A percentile compares a stretch with the other conserved stretches of the same genome.
phyloP scores from a whole-genome alignment of 2,329 filamentous ascomycete species.

The Lecanicillium sp. region DNA sequence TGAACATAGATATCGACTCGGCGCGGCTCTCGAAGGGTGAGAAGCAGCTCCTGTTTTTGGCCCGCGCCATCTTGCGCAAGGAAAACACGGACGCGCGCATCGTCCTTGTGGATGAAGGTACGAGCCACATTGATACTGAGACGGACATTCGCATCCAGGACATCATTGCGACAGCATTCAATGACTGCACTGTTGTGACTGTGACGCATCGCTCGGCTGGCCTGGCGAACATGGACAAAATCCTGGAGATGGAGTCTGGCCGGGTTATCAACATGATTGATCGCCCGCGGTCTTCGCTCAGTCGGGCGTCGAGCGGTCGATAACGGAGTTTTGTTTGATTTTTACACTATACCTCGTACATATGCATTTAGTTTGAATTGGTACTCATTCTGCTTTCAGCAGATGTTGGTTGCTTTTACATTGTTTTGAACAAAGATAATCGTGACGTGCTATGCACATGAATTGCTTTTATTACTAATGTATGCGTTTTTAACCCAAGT shows the following conservation, averaged over 20 bases:
- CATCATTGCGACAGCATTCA: constrained; percentile 15
- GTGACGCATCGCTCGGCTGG: constrained; percentile 15
- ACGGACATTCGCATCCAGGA: constrained; percentile 16
- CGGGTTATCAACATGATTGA: constrained; percentile 6
- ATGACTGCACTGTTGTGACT: constrained; percentile 13
- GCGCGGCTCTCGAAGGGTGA: constrained; percentile 15
- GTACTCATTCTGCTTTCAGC: not conserved
- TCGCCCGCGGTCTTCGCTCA: not conserved
- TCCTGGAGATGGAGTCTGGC: constrained; percentile 1
- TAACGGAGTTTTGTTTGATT: no score
- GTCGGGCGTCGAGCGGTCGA: no score
- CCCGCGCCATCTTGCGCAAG: constrained; percentile 17
- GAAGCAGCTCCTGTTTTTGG: constrained; percentile 18
- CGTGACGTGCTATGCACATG: not conserved
- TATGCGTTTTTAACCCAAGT: not conserved
- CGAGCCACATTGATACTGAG: constrained; percentile 15
- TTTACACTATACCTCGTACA: no score
- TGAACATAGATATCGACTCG: constrained; percentile 12
- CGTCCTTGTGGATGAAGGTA: constrained; percentile 19
- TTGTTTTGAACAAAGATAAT: not conserved
- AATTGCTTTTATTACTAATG: not conserved
- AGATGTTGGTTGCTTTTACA: not conserved
- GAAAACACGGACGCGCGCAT: constrained; percentile 10
- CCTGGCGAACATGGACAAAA: constrained; percentile 4
- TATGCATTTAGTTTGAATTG: not conserved